Conservation (phyloP, 1,284 basidiomycete species). For the Cryptococcus maquisensis region DNA sequence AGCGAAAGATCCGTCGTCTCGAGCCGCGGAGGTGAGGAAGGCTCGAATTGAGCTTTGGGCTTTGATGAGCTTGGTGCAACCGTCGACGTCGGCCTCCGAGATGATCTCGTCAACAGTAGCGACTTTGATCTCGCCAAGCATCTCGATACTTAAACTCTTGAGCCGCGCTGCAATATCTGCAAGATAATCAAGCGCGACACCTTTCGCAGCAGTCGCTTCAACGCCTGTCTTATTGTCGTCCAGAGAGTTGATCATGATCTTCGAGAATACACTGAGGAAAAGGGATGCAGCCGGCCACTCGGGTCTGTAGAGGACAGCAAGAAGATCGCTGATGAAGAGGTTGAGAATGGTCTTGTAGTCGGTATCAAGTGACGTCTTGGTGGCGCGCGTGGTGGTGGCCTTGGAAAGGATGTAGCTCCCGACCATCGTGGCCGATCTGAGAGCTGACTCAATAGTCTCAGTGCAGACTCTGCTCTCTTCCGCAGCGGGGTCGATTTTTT, state of each 20-base stretch:
- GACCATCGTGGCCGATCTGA: constrained; percentile 77
- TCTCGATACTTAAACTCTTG: constrained; percentile 51
- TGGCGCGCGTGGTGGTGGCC: constrained; percentile 61
- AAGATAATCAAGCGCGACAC: constrained; percentile 85
- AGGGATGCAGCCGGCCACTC: constrained; percentile 94
- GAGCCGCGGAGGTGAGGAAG: constrained; percentile 24
- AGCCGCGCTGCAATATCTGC: constrained; percentile 84
- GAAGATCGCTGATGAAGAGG: constrained; percentile 77
- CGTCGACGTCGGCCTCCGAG: constrained; percentile 53
- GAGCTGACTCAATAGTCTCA: constrained; percentile 60
- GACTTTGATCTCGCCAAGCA: constrained; percentile 12
- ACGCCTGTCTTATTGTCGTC: constrained; percentile 71
- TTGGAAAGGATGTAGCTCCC: constrained; percentile 67
- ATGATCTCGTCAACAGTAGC: constrained; percentile 71
- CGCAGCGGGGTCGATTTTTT: constrained; percentile 59
- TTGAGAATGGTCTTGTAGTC: constrained; percentile 90
- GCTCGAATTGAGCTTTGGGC: constrained; percentile 53
- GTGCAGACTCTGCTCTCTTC: constrained; percentile 25
- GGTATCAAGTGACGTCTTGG: constrained; percentile 81
- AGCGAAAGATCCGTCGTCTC: constrained; percentile 37
- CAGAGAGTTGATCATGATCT: constrained; percentile 72
- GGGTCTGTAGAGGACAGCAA: constrained; percentile 85
- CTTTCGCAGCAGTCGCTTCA: constrained; percentile 77
- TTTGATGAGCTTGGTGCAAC: constrained; percentile 57
- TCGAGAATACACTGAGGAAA: constrained; percentile 69